A percentile compares a stretch with the other conserved stretches of the same genome.
Conservation (phyloP, 345 rosid species). For the Brassica juncea region DNA sequence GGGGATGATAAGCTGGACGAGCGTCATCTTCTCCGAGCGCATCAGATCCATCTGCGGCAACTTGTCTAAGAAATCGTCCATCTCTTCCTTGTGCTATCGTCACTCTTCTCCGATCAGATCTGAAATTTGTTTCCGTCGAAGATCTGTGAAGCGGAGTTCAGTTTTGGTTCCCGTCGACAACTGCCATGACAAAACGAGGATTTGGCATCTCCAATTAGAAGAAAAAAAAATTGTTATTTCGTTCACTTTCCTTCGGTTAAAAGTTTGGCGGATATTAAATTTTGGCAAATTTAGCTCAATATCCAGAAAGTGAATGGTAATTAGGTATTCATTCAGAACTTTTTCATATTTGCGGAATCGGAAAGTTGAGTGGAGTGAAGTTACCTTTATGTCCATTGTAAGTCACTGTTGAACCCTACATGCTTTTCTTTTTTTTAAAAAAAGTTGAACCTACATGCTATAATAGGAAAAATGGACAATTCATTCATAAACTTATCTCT, state of each 20-base stretch:
- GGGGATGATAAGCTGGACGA: conserved; percentile 94
- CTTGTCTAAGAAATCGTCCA: conserved; percentile 68
- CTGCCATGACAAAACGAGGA: conserved; percentile 42
- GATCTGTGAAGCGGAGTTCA: conserved; percentile 41
- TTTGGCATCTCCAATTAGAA: conserved; percentile 29
- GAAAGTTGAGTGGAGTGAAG: no score
- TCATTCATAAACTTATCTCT: no score
- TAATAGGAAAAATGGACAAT: no score
- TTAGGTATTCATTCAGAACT: no score
- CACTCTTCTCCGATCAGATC: conserved; percentile 44
- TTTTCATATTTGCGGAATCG: no score
- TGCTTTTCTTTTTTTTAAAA: no score
- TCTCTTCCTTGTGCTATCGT: conserved; percentile 20
- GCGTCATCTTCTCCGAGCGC: conserved; percentile 96
- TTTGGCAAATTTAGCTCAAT: no score
- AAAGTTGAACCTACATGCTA: no score
- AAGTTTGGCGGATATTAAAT: conserved; percentile 10
- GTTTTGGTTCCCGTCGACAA: conserved; percentile 42
- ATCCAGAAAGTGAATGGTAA: no score
- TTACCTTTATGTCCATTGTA: no score
- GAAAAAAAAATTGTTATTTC: not conserved
- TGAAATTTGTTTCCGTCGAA: conserved; percentile 31
- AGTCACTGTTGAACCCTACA: no score
- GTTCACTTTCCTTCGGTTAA: conserved; percentile 16
- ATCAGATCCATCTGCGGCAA: conserved; percentile 95